Base-by-base conservation (phyloP, 345 rosid species). In the Pugionium dolabratum region DNA sequence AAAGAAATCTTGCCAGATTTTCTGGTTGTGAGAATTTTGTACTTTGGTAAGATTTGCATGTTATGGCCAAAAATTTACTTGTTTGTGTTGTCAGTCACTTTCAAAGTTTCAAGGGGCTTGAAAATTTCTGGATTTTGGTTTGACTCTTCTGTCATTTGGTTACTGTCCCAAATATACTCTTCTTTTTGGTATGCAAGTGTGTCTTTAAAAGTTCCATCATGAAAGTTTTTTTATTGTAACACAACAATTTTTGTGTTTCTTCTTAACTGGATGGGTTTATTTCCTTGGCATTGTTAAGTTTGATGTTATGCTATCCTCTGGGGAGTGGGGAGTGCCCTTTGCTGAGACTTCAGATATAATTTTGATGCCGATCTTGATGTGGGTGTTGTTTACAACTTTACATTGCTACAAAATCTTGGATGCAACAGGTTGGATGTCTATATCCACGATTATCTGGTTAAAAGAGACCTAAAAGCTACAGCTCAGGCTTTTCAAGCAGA, bases 401-500 rank as follows among this genome's bases (percentile, higher is more conserved):
- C n/a, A n/a, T n/a, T n/a, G n/a, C n/a, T n/a, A n/a, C n/a, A n/a
- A 0, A 4, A 5, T 40, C n/a, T 60, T 37, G 47, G 9, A 32
- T 65, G 71, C 55, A 41, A 71, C 85, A 94, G 99, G 99, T 78
- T 94, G 59, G 99, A 94, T 80, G 99, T 94, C 52, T 94, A 90
- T 73, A 94, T 94, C 80, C 84, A 94, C 63, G 99, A 94, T 82
- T 90, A 94, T 77, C 77, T 94, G 49, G 96, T 94, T 34, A 94
- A 94, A 81, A 82, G 99, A 65, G 99, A 90, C 68, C 72, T 94
- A 64, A 90, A 94, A 84, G 91, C 91, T 62, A 84, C 99, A 62
- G 99, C 99, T 61, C 96, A 88, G 83, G 96, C 99, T 69, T 94
- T 94, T 76, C 99, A 88, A 78, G 86, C 93, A 34, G 99, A 94